These are phyloP conservation scores for Straminergon stramineum DNA, from an alignment of 225 moss, liverwort and hornwort species.

Conservation along the genomic window DNA sequence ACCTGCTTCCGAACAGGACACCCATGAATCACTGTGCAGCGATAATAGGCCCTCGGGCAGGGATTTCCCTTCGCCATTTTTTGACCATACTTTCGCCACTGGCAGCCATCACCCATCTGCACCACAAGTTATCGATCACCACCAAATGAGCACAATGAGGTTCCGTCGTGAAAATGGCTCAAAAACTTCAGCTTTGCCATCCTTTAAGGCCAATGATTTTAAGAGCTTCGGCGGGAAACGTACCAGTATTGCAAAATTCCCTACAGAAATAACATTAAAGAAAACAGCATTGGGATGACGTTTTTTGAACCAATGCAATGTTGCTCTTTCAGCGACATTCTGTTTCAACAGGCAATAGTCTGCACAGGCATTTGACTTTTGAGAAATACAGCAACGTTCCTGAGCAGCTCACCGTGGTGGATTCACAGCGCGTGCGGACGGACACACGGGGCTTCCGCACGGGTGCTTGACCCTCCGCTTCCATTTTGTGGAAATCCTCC, in stretches of 20 bases:
- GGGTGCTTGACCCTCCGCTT: neutral
- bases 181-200: neutral
- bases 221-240: neutral
- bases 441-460: conserved; percentile 44
- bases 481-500: neutral
- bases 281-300: neutral
- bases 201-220: neutral
- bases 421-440: conserved; percentile 36
- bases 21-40: conserved; percentile 58
- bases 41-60: conserved; percentile 64
- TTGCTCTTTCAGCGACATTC: neutral
- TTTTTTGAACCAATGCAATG: neutral
- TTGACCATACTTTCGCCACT: conserved; percentile 82
- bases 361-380: neutral
- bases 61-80: conserved; percentile 79
- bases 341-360: neutral
- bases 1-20: conserved; percentile 83
- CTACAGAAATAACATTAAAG: too few relatives aligned
- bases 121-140: neutral
- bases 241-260: neutral
- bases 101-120: conserved; percentile 65
- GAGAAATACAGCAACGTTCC: neutral
- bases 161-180: neutral
- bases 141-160: neutral
- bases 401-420: conserved; percentile 13